Percentiles rank a stretch among this genome's conserved stretches.
Evolutionary conservation across 192 early-diverging fungal species (phyloP).

Genomic region (Coemansia aciculifera): DNA sequence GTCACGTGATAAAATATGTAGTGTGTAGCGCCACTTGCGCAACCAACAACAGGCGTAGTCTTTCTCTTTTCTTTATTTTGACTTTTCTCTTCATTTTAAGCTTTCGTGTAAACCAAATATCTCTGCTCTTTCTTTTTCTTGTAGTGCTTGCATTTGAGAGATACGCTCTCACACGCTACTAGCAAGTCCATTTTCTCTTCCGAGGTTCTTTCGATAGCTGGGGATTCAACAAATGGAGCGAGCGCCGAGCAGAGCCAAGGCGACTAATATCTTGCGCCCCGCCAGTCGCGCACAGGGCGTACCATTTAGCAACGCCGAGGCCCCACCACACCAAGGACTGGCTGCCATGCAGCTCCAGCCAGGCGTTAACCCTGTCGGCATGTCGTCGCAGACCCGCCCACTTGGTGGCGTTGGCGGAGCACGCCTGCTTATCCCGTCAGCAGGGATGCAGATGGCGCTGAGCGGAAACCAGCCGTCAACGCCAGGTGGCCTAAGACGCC

Average conservation of each 20-base stretch:
- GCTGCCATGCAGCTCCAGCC: constrained; percentile 12
- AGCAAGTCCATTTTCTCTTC: background rate
- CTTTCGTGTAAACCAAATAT: background rate
- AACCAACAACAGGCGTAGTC: background rate
- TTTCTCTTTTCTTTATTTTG: background rate
- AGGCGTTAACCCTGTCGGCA: background rate
- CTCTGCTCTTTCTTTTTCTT: constrained; percentile 5
- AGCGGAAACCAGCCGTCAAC: constrained; percentile 18
- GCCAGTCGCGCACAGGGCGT: constrained; percentile 46
- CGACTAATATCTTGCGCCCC: constrained; percentile 51
- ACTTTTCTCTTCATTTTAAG: no score
- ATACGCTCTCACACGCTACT: background rate
- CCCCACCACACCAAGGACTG: constrained; percentile 7
- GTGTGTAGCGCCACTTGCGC: background rate
- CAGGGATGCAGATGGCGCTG: constrained; percentile 14
- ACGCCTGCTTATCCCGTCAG: constrained; percentile 33
- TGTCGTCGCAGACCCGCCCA: background rate
- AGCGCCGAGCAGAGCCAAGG: constrained; percentile 51
- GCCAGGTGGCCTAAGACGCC: constrained; percentile 28
- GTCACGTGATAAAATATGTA: background rate
- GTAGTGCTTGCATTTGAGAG: background rate
- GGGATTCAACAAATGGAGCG: constrained; percentile 36
- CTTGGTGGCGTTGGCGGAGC: constrained; percentile 16
- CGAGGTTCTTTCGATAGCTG: background rate
- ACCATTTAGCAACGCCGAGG: constrained; percentile 14